Evolutionary conservation across 2,329 filamentous ascomycete species (phyloP), one percentile per base, ranked within the genome.

Genomic region (Teratosphaeria epicoccoides): DNA sequence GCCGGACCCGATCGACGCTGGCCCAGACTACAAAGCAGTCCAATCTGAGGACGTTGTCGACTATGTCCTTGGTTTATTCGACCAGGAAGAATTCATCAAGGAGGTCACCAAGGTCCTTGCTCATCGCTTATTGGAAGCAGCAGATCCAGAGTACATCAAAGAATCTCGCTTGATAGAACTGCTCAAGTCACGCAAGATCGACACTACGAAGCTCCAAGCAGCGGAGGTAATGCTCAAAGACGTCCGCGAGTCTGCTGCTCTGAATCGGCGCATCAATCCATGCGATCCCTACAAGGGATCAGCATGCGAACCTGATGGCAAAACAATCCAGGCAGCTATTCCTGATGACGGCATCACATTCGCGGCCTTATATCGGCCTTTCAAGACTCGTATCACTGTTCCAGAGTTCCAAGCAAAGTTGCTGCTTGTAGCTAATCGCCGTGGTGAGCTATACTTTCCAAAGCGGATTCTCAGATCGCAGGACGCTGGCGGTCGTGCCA

Each of bases 161-260:
- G 93, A 87, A 68, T 80, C 87, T 50, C 84, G 86, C 51, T 86
- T 96, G 4, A 77, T 97, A 5, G 83, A 91, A 52, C 77, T 97
- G 9, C 78, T 98, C 53, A 96, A 96, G 71, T 78, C 87, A 55
- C 83, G 90, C 7, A 48, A 48, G 14, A 90, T 96, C 52, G 91
- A 91, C 23, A 88, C 96, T 58, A 78, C 80, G 24, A 83, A 88
- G 14, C 73, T 98, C 45, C 93, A 97, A 66, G 87, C 87, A 47
- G 96, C 90, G 68, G 91, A 98, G 65, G 93, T 98, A 62, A 98
- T 98, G 93, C 80, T 98, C 52, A 87, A 85, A 57, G 93, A 98
- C 66, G 86, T 97, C 29, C 79, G 86, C 58, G 90, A 96, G 53
- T 87, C 96, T 64, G 71, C 75, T 6, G 73, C 78, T 11, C 81